A percentile compares a stretch with the other conserved stretches of the same genome.
These are phyloP conservation scores for Cladosporium velox DNA, from an alignment of 2,329 filamentous ascomycete genomes.

Conservation along the genomic window DNA sequence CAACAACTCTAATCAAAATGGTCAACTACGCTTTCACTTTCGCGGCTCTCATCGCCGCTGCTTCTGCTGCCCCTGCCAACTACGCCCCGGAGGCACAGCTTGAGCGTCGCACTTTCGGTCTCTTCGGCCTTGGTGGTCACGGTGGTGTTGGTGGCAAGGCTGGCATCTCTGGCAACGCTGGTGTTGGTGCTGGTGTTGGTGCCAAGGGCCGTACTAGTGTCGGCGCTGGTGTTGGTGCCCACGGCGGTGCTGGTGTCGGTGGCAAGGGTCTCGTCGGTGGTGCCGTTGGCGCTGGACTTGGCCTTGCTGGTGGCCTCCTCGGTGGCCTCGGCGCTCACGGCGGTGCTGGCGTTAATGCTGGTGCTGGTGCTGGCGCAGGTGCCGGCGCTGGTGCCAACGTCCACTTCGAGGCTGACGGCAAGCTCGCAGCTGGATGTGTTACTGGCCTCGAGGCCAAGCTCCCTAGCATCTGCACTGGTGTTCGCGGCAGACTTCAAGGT, in stretches of 20 bases:
- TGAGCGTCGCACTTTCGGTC: slow-evolving; percentile 18
- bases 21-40: slow-evolving; percentile 18
- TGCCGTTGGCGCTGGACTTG: not conserved
- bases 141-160: not conserved
- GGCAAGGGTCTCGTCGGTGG: slow-evolving; percentile 1
- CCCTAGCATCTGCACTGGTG: slow-evolving; percentile 14
- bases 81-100: slow-evolving; percentile 5
- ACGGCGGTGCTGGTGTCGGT: not conserved
- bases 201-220: not conserved
- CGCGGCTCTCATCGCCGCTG: slow-evolving; percentile 14
- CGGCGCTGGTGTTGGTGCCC: not conserved
- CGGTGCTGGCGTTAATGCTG: not conserved
- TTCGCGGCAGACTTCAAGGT: slow-evolving; percentile 12
- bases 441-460: slow-evolving; percentile 15
- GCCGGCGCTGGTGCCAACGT: not conserved
- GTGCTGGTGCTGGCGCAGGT: not conserved
- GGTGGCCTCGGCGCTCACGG: slow-evolving; percentile 10
- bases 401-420: not conserved
- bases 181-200: not conserved
- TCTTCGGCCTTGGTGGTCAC: slow-evolving; percentile 10
- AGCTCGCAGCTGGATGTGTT: slow-evolving; percentile 2
- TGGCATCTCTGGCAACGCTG: not conserved
- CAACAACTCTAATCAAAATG: slow-evolving; percentile 16
- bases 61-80: slow-evolving; percentile 11
- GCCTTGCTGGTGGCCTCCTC: slow-evolving; percentile 1